Percentiles rank a stretch among this genome's conserved stretches.
Conservation (phyloP, 2,329 filamentous ascomycete species). For the Fusarium setosum region DNA sequence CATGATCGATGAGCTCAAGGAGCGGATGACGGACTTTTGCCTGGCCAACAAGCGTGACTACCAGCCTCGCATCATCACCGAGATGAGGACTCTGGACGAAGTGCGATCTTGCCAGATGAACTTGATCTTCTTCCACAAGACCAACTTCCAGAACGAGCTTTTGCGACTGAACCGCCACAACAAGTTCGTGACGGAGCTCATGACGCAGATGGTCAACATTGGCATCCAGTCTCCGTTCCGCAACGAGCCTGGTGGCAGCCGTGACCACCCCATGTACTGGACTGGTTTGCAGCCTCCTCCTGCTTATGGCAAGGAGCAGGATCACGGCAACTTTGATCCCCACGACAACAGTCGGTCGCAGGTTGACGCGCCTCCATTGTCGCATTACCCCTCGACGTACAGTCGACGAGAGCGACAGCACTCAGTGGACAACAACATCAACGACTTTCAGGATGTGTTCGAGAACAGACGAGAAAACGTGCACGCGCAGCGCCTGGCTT, state of each 20-base stretch:
- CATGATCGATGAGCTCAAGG: conserved; percentile 85
- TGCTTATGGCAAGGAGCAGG: conserved; percentile 46
- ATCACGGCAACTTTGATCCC: conserved; percentile 17
- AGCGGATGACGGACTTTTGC: conserved; percentile 85
- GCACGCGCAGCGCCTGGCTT: conserved; percentile 50
- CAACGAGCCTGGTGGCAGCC: conserved; percentile 73
- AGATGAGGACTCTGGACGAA: conserved; percentile 82
- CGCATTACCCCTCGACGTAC: conserved; percentile 20
- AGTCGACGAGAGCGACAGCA: conserved; percentile 35
- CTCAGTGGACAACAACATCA: conserved; percentile 47
- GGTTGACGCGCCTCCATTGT: conserved; percentile 20
- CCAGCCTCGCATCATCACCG: conserved; percentile 86
- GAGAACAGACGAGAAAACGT: conserved; percentile 53
- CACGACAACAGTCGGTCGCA: conserved; percentile 24
- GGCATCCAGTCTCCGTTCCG: conserved; percentile 83
- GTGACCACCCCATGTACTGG: conserved; percentile 74
- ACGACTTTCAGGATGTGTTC: conserved; percentile 60
- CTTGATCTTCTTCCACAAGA: conserved; percentile 97
- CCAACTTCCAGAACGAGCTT: conserved; percentile 95
- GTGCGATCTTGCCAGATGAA: conserved; percentile 90
- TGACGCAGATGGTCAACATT: conserved; percentile 84
- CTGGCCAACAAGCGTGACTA: conserved; percentile 89
- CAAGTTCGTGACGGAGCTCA: conserved; percentile 92
- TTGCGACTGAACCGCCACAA: conserved; percentile 90
- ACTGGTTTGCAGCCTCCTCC: conserved; percentile 50